Evolutionary conservation across 148 eudicot genomes (phyloP).

Genomic region (Agrostemma githago): DNA sequence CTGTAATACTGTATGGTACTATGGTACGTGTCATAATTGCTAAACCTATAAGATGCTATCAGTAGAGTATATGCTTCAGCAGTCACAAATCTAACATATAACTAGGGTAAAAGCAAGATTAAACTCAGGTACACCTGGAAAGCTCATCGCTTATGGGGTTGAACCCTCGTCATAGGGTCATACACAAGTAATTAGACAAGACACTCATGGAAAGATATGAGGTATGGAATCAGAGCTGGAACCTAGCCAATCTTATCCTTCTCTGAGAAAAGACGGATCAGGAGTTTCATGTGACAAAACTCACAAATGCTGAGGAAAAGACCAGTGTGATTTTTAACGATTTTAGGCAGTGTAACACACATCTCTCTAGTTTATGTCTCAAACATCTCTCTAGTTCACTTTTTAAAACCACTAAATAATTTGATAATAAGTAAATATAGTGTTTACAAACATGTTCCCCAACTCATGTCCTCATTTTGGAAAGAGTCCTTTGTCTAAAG

Average conservation of each 20-base stretch:
- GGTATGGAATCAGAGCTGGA: not conserved
- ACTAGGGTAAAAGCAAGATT: not conserved
- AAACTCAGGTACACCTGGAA: not conserved
- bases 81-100: not conserved
- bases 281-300: not conserved
- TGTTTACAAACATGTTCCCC: not conserved
- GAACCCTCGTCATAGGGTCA: not conserved
- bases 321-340: not conserved
- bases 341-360: not conserved
- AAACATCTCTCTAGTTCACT: not conserved
- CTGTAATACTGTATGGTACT: not conserved
- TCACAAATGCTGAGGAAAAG: too few relatives aligned
- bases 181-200: not conserved
- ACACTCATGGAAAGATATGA: not conserved
- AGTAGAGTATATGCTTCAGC: not conserved
- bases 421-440: not conserved
- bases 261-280: not conserved
- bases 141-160: not conserved
- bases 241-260: not conserved
- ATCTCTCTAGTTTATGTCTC: not conserved
- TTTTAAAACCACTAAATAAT: too few relatives aligned
- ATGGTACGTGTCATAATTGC: not conserved
- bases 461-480: not conserved
- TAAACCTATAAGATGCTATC: not conserved
- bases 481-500: too few relatives aligned